phyloP scores from a whole-genome alignment of 495 filamentous ascomycete species.

The Aspergillus bridgeri region DNA sequence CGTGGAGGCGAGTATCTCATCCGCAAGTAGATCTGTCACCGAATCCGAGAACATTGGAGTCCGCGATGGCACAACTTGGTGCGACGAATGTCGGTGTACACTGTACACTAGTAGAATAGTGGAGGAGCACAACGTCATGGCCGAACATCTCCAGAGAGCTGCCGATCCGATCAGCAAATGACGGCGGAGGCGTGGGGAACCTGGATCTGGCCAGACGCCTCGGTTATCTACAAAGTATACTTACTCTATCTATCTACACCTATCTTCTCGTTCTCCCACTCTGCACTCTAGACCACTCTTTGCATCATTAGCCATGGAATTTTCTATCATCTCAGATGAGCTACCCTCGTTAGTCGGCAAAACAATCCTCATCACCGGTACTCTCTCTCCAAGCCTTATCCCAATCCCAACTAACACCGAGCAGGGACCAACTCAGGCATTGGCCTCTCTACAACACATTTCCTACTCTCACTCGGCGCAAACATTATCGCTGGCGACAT shows the following conservation, averaged over 20 bases:
- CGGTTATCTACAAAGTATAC: background rate
- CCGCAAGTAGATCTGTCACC: background rate
- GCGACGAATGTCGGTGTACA: background rate
- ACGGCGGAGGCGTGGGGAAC: no score
- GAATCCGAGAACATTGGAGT: no score
- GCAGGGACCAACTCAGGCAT: conserved; percentile 51
- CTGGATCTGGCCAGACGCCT: background rate
- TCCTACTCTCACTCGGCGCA: conserved; percentile 45
- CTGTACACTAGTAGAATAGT: background rate
- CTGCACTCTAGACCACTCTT: no score
- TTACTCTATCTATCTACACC: no score
- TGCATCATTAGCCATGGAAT: conserved; percentile 2
- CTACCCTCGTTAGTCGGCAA: conserved; percentile 37
- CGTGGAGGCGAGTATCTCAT: conserved; percentile 24
- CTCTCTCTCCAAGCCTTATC: background rate
- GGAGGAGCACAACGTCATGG: background rate
- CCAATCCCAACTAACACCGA: background rate
- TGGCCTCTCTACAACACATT: conserved; percentile 41
- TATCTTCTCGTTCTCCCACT: no score
- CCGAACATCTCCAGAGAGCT: background rate
- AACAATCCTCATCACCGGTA: conserved; percentile 50
- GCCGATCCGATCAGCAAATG: no score
- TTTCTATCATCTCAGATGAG: conserved; percentile 17
- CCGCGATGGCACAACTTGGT: background rate
- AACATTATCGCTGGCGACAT: conserved; percentile 44